Base-by-base conservation (phyloP, 208 protist species). In the Trypanosomatidae sp. region DNA sequence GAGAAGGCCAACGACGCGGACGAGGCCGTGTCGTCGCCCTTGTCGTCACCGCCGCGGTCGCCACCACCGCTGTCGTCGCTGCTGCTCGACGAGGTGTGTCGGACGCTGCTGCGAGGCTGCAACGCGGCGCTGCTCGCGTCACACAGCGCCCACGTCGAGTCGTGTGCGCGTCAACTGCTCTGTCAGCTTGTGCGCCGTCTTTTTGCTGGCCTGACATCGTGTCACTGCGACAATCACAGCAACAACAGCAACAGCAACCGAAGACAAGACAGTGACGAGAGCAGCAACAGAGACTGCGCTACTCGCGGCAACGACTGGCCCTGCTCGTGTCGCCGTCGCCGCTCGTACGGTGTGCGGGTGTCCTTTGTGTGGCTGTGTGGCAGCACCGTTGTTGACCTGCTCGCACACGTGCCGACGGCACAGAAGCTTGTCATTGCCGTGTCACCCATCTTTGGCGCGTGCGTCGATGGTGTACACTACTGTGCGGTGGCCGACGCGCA, bases 361-460 rank as follows among this genome's bases (percentile, higher is more conserved):
- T 88, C 78, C 2, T 64, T 88, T 45, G 78, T 88, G 25, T 51
- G 75, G 26, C 48, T 88, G 44, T 74, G 59, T 8, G 78, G 73
- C 11, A 71, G 81, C 42, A 66, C 62, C 1, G 68, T 76, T 4
- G 58, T 71, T 6, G 78, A 88, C 53, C 46, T 88, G 8, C 60
- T 88, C 15, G 33, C 35, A 21, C 59, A 53, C 25, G 39, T 20
- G 7, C 58, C 51, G 16, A 53, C 53, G 35, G 48, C 72, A 3
- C 55, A 72, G 54, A 83, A 80, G 48, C 66, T 88, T 5, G 70
- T 88, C 20, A 73, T 84, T 42, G 73, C 73, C 43, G 74, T 88
- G 25, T 88, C 78, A 20, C 78, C 78, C 33, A 74, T 84, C 33
- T 88, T 81, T 49, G 78, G 78, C 11, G 71, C 78, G 11, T 88